Evolutionary conservation across 106 monocot species (phyloP).

Genomic region (Triglochin maritima): DNA sequence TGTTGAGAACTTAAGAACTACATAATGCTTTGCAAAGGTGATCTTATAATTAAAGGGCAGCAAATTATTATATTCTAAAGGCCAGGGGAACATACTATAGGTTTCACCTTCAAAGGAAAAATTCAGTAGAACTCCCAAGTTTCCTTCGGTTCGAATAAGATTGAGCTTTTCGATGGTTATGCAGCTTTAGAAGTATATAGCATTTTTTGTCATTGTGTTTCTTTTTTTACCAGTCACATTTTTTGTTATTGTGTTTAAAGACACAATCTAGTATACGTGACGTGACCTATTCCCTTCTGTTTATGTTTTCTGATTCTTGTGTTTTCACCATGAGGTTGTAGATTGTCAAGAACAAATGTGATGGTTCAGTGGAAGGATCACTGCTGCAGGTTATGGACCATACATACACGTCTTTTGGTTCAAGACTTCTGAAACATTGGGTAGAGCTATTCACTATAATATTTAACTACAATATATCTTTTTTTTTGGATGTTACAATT

Average conservation of each 20-base stretch:
- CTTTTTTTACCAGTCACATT: background rate
- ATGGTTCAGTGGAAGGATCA: constrained; percentile 79
- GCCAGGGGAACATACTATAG: too few species aligned
- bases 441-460: constrained; percentile 12
- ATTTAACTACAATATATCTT: too few species aligned
- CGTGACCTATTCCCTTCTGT: background rate
- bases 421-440: constrained; percentile 90
- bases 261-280: background rate
- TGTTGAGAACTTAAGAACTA: too few species aligned
- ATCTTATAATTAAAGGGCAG: too few species aligned
- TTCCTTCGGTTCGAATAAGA: too few species aligned
- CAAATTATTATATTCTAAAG: too few species aligned
- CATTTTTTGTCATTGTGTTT: background rate
- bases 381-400: constrained; percentile 76
- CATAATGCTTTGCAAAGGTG: too few species aligned
- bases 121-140: too few species aligned
- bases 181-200: too few species aligned
- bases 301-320: background rate
- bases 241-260: background rate
- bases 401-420: constrained; percentile 84
- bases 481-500: too few species aligned
- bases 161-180: too few species aligned
- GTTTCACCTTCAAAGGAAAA: too few species aligned
- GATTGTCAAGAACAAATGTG: constrained; percentile 69
- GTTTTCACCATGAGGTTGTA: constrained; percentile 5